phyloP scores from a whole-genome alignment of 768 basidiomycete genomes.

The Tricholomella constricta region DNA sequence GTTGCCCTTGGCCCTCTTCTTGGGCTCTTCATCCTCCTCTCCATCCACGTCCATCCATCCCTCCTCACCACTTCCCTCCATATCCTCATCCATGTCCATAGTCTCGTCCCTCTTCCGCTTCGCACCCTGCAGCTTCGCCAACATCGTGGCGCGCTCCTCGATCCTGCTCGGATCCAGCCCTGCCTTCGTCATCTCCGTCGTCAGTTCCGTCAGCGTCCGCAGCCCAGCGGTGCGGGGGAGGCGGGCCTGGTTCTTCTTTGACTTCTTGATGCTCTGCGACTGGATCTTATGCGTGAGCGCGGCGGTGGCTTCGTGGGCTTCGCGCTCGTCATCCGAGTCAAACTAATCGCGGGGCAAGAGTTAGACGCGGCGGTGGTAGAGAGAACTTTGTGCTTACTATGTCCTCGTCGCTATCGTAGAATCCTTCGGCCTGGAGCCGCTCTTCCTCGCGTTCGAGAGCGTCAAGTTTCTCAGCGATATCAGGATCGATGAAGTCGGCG shows the following conservation, averaged over 20 bases:
- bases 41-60: conserved; percentile 53
- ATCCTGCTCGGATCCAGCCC: conserved; percentile 89
- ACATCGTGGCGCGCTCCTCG: conserved; percentile 81
- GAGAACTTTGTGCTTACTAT: conserved; percentile 53
- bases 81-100: conserved; percentile 60
- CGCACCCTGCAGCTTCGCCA: conserved; percentile 73
- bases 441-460: conserved; percentile 97
- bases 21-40: conserved; percentile 48
- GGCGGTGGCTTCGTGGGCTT: conserved; percentile 61
- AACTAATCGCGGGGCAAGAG: conserved; percentile 36
- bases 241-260: conserved; percentile 80
- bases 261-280: conserved; percentile 81
- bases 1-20: conserved; percentile 66
- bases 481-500: conserved; percentile 97
- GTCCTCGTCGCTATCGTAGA: conserved; percentile 89
- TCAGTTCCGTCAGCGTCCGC: conserved; percentile 76
- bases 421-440: conserved; percentile 89
- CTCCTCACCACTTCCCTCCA: conserved; percentile 45
- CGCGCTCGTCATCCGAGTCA: conserved; percentile 78
- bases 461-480: conserved; percentile 95
- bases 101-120: conserved; percentile 73
- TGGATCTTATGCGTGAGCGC: conserved; percentile 67
- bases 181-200: conserved; percentile 78
- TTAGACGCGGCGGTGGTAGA: not conserved
- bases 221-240: conserved; percentile 75